Base-by-base conservation (phyloP, 495 filamentous ascomycete genomes). In the Aspergillus asperescens region DNA sequence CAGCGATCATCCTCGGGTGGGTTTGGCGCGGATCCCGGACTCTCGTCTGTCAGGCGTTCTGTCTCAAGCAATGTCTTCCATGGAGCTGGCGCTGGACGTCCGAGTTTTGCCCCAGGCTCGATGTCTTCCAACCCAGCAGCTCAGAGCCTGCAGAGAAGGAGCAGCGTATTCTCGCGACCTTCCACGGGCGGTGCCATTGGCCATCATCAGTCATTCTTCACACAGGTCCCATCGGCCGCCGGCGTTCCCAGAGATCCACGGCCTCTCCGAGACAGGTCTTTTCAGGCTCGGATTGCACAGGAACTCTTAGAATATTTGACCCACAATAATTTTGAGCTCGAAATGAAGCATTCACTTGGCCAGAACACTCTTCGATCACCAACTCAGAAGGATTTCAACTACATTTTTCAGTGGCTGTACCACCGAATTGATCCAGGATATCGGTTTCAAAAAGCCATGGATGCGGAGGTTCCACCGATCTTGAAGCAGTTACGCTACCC, bases 321-420 rank as follows among this genome's bases (percentile, higher is more conserved):
- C 5, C 81, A 88, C 24, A 83, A 93, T 62, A 92, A 93, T 55
- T 99, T 97, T 60, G 93, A 99, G 73, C 83, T 96, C 79, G 90
- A 95, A 55, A 95, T 93, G 86, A 95, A 94, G 62, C 85, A 96
- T 66, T 84, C 84, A 24, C 75, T 99, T 24, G 84, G 86, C 3
- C 84, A 89, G 43, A 96, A 96, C 55, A 86, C 88, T 15, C 81
- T 93, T 61, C 89, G 85, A 43, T 90, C 86, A 31, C 94, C 93
- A n/a, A 97, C 91, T 4, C 90, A 96, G 60, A 99, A 97, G 63
- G 93, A 99, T 65, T 99, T 97, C 70, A 89, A 90, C 62, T 84
- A 78, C 58, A 90, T 97, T 69, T 99, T 99, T 67, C 90, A 96
- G 68, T 99, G 90, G 87, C 78, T 99, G 1, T 99, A 99, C 65